Evolutionary conservation across 345 rosid genomes (phyloP), one percentile per base, ranked within the genome.

Genomic region (Theobroma cacao): DNA sequence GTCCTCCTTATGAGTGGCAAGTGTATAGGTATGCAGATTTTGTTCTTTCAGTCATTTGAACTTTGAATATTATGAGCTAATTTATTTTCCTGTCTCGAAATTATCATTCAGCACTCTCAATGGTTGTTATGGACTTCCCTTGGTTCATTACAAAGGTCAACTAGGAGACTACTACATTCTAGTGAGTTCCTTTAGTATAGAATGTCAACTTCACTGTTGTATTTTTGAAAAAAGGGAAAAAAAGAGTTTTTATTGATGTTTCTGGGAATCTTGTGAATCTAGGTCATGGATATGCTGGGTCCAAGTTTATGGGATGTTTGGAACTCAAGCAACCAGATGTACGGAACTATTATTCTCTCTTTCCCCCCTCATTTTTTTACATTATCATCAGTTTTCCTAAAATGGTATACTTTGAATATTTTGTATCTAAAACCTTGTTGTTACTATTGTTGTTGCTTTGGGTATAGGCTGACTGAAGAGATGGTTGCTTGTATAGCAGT

Each of bases 281-380:
- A 94, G 97, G 95, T 94, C 60, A 94, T 94, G 97, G 97, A 94
- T 86, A 89, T 90, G 78, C 90, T 93, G 48, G 94, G 98, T 48
- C 96, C 94, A 48, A 94, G 96, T 85, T 83, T 94, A 76, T 90
- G 95, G 94, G 97, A 89, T 85, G 88, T 88, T 82, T 94, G 96
- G 94, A 91, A 91, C 78, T 60, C 67, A 41, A 87, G 61, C 82
- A 78, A 84, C 60, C 86, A 87, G 68, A 69, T 79, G 89, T 87
- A 80, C 43, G 84, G 40, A 78, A 60, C 50, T 62, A 73, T 74
- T 75, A 75, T 52, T 69, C 78, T 72, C 79, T 61, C 64, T 38
- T 69, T 74, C 26, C 38, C 31, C 8, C 15, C 26, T 52, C 43
- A 31, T 43, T 47, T 9, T 59, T 47, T 40, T 58, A 74, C n/a